Conservation (phyloP, 176 grass and related monocot species). For the Oryza nivara region DNA sequence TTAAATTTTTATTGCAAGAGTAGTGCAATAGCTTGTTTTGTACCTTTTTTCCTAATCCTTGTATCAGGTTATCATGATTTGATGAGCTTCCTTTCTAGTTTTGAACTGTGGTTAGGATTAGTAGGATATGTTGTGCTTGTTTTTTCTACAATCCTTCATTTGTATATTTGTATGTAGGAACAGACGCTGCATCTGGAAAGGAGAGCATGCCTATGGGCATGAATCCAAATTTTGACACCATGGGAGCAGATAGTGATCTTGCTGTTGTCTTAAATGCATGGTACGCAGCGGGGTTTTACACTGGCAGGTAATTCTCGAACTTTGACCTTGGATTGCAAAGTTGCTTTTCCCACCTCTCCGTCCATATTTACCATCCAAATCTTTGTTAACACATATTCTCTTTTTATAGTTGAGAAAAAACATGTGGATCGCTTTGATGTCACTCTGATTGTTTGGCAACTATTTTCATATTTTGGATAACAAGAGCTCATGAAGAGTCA, state of each 20-base stretch:
- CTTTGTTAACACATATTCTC: slow-evolving; percentile 4
- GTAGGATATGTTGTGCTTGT: background rate
- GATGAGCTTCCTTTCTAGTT: background rate
- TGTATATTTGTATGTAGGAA: slow-evolving; percentile 16
- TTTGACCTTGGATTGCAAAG: slow-evolving; percentile 3
- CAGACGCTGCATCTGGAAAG: slow-evolving; percentile 38
- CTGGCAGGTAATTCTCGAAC: slow-evolving; percentile 63
- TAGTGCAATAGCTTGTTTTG: slow-evolving; percentile 25
- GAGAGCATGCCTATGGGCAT: slow-evolving; percentile 40
- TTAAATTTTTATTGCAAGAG: slow-evolving; percentile 16
- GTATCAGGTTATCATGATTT: background rate
- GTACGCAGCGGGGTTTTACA: slow-evolving; percentile 88
- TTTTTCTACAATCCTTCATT: background rate
- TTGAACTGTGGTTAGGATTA: background rate
- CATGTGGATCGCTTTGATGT: background rate
- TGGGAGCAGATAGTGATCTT: slow-evolving; percentile 57
- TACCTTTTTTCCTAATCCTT: slow-evolving; percentile 5
- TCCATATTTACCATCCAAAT: background rate
- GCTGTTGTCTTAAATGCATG: slow-evolving; percentile 73
- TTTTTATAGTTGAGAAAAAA: background rate
- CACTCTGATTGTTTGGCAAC: background rate
- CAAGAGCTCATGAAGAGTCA: background rate
- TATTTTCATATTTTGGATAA: slow-evolving; percentile 6
- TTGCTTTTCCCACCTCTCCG: background rate
- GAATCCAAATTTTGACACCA: slow-evolving; percentile 34